A percentile compares a stretch with the other conserved stretches of the same genome.
Evolutionary conservation across 225 moss, liverwort and hornwort species (phyloP).

Genomic region (Anthoceros angustus): DNA sequence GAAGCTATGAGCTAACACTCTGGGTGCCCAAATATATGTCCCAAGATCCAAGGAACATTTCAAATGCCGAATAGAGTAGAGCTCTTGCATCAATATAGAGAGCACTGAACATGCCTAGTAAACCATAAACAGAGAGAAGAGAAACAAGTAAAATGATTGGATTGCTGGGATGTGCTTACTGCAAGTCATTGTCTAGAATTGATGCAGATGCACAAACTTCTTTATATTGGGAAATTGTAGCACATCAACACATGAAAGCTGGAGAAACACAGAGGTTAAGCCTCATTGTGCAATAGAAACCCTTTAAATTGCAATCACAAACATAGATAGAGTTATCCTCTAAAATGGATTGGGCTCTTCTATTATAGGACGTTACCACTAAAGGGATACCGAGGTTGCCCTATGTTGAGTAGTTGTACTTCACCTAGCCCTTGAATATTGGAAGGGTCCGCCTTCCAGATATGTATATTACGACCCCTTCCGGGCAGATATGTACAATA

Average conservation of each 20-base stretch:
- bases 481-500: no score
- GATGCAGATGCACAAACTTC: conserved; percentile 46
- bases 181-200: conserved; percentile 55
- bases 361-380: no score
- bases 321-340: no score
- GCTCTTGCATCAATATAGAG: conserved; percentile 17
- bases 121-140: neutral
- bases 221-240: conserved; percentile 69
- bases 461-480: no score
- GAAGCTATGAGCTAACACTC: neutral
- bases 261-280: conserved; percentile 5
- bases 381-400: no score
- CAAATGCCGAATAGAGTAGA: conserved; percentile 70
- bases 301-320: no score
- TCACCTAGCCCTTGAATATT: no score
- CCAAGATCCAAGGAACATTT: conserved; percentile 71
- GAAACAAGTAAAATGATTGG: neutral
- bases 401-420: no score
- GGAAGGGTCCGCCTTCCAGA: no score
- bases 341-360: no score
- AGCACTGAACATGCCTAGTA: conserved; percentile 9
- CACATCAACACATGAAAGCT: conserved; percentile 95
- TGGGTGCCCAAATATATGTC: neutral
- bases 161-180: conserved; percentile 35
- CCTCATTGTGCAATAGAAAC: neutral